Percentiles rank a stretch among this genome's conserved stretches.
Conservation (phyloP, 75 land plant species). For the Selaginella moellendorffii region DNA sequence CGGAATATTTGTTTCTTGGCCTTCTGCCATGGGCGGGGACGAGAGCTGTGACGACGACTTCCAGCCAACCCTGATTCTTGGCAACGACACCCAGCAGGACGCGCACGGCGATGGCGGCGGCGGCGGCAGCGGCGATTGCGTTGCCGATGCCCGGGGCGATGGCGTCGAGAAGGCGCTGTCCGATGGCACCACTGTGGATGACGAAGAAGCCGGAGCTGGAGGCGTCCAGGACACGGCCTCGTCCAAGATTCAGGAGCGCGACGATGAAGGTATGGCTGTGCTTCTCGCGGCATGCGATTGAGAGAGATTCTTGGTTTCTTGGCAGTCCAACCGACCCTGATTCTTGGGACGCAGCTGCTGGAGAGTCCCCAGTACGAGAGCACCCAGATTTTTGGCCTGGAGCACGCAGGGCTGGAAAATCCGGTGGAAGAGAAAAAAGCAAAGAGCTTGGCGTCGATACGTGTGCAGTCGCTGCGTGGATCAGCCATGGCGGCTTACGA, state of each 20-base stretch:
- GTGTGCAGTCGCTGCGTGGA: neutral
- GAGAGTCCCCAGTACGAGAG: neutral
- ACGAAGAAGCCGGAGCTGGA: too few relatives aligned
- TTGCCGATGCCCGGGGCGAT: too few relatives aligned
- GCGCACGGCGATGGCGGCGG: too few relatives aligned
- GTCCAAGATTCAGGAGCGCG: neutral
- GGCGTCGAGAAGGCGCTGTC: constrained; percentile 24
- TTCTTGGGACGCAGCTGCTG: neutral
- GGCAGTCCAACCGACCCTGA: neutral
- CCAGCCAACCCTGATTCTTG: too few relatives aligned
- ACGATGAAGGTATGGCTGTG: too few relatives aligned
- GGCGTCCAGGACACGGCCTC: neutral
- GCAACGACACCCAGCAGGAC: too few relatives aligned
- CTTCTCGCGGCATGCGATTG: too few relatives aligned
- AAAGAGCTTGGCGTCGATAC: neutral
- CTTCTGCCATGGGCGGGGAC: constrained; percentile 20
- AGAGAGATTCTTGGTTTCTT: too few relatives aligned
- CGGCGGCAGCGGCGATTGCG: too few relatives aligned
- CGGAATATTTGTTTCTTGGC: too few relatives aligned
- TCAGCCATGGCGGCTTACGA: neutral
- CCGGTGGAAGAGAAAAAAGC: neutral
- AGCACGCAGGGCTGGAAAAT: neutral
- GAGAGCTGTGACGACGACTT: constrained; percentile 30
- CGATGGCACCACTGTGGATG: neutral
- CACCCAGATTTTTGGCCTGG: neutral